A percentile compares a stretch with the other conserved stretches of the same genome.
phyloP scores from a whole-genome alignment of 352 stramenopile genomes.

The Phytopythium montanum region DNA sequence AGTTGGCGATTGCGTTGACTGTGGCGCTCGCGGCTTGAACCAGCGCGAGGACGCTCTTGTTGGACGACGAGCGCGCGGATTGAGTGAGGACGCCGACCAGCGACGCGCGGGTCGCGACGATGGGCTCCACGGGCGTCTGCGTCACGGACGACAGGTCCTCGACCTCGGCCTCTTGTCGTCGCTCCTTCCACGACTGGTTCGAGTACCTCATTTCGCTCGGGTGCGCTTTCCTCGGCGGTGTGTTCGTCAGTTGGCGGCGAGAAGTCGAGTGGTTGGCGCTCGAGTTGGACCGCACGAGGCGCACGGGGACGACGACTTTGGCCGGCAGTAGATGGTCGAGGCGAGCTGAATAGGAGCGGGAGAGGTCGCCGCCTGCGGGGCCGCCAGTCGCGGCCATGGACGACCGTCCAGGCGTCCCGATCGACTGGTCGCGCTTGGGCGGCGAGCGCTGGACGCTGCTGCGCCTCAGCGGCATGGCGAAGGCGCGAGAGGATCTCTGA shows the following conservation, averaged over 20 bases:
- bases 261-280: constrained; percentile 11
- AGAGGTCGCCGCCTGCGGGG: not conserved
- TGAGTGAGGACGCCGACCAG: constrained; percentile 2
- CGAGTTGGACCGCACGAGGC: constrained; percentile 9
- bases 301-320: constrained; percentile 3
- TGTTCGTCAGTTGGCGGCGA: not conserved
- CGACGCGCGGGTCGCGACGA: not conserved
- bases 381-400: not conserved
- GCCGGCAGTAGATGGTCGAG: not conserved
- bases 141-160: constrained; percentile 7
- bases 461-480: not conserved
- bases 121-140: constrained; percentile 6
- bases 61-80: constrained; percentile 2
- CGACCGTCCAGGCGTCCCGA: not conserved
- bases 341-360: not conserved
- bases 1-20: not conserved
- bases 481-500: not conserved
- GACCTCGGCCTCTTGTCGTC: constrained; percentile 14
- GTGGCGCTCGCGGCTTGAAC: constrained; percentile 4
- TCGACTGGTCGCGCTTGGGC: not conserved
- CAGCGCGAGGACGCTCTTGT: constrained; percentile 3
- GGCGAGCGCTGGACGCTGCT: constrained; percentile 1
- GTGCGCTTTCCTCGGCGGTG: constrained; percentile 16
- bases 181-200: constrained; percentile 23
- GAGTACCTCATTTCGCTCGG: constrained; percentile 32